Evolutionary conservation across 805 yeast species (phyloP).

Genomic region (Saccharomyces kudriavzevii): DNA sequence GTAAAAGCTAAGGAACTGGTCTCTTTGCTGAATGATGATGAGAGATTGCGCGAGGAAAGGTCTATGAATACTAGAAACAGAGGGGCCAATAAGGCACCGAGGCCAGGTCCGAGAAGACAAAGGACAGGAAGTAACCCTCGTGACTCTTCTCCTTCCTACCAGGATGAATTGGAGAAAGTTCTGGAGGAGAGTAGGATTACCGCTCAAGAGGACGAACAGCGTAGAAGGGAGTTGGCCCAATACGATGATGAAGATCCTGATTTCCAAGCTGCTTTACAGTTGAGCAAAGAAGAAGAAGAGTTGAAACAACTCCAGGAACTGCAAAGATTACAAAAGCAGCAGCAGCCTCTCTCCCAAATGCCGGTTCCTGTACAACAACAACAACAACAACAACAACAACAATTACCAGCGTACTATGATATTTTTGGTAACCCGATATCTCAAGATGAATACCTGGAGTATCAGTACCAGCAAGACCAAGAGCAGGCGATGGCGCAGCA

Average conservation of each 20-base stretch:
- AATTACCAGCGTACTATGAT: slow-evolving; percentile 21
- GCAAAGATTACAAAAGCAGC: slow-evolving; percentile 20
- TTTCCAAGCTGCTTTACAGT: slow-evolving; percentile 24
- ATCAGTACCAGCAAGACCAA: slow-evolving; percentile 15
- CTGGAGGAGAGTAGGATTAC: slow-evolving; percentile 71
- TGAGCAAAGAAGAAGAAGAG: slow-evolving; percentile 28
- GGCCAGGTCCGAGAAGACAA: slow-evolving; percentile 31
- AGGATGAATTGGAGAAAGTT: slow-evolving; percentile 72
- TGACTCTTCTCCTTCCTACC: slow-evolving; percentile 39
- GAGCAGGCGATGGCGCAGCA: neutral
- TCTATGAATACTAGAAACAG: slow-evolving; percentile 31
- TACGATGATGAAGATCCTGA: slow-evolving; percentile 23
- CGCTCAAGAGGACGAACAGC: slow-evolving; percentile 73
- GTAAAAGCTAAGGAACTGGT: slow-evolving; percentile 87
- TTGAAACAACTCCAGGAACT: slow-evolving; percentile 24
- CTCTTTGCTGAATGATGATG: slow-evolving; percentile 70
- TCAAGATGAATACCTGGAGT: slow-evolving; percentile 22
- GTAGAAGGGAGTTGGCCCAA: slow-evolving; percentile 33
- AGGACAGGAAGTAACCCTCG: slow-evolving; percentile 15
- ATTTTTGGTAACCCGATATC: slow-evolving; percentile 25
- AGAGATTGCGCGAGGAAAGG: slow-evolving; percentile 67
- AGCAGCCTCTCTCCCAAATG: slow-evolving; percentile 7
- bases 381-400: slow-evolving; percentile 15
- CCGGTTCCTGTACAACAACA: slow-evolving; percentile 9
- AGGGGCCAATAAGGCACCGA: slow-evolving; percentile 31